phyloP scores from a whole-genome alignment of 2,329 filamentous ascomycete species.

The Alternaria longipes region DNA sequence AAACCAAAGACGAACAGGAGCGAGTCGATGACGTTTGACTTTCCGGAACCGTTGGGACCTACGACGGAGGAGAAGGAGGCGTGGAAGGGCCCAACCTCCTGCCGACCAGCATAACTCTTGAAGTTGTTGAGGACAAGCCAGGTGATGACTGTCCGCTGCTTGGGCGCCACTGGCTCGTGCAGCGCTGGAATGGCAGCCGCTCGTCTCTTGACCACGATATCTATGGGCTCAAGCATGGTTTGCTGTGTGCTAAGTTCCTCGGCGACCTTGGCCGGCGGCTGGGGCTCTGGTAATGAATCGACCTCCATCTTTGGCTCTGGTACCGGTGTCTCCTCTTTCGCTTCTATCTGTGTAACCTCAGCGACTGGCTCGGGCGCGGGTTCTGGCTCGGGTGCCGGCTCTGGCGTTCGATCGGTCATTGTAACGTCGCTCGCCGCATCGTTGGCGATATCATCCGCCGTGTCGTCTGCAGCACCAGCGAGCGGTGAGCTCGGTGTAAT shows the following conservation, averaged over 20 bases:
- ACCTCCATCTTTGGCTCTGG: constrained; percentile 31
- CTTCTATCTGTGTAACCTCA: constrained; percentile 75
- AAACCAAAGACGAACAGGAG: constrained; percentile 99
- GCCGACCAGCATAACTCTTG: constrained; percentile 96
- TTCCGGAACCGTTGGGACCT: constrained; percentile 96
- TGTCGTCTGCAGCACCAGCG: constrained; percentile 73
- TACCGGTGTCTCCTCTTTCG: constrained; percentile 64
- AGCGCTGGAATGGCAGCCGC: constrained; percentile 67
- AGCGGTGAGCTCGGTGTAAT: constrained; percentile 63
- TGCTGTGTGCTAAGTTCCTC: constrained; percentile 80
- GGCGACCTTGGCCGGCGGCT: constrained; percentile 50
- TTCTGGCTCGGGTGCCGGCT: constrained; percentile 34
- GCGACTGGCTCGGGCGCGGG: constrained; percentile 58
- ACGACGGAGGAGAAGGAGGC: constrained; percentile 97
- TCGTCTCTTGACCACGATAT: constrained; percentile 89
- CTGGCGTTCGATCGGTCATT: constrained; percentile 65
- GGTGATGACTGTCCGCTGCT: constrained; percentile 89
- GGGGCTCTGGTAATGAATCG: constrained; percentile 53
- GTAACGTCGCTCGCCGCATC: constrained; percentile 74
- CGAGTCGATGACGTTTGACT: constrained; percentile 98
- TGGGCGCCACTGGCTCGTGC: constrained; percentile 80
- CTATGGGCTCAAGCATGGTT: constrained; percentile 85
- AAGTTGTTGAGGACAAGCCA: constrained; percentile 95
- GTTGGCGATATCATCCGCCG: constrained; percentile 28
- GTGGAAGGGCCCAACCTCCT: constrained; percentile 96